phyloP scores from a whole-genome alignment of 176 grass and related monocot genomes.

The Thalia dealbata region DNA sequence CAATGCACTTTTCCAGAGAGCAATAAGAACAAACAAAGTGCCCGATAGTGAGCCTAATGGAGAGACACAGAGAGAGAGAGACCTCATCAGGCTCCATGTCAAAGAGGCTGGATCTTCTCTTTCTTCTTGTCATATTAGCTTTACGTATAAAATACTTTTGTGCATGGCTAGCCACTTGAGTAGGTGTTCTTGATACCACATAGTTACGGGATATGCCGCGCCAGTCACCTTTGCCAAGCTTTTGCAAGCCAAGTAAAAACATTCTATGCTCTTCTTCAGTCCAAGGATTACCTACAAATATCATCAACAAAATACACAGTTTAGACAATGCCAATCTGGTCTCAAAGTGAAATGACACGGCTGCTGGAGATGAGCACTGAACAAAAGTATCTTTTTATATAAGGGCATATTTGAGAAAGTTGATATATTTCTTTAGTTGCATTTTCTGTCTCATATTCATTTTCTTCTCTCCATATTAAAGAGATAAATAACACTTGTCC shows the following conservation, averaged over 20 bases:
- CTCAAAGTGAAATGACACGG: constrained; percentile 13
- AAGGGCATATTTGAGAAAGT: not conserved
- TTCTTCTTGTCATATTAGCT: constrained; percentile 83
- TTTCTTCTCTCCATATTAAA: no score
- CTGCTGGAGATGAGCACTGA: not conserved
- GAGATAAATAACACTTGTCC: no score
- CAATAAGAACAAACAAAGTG: not conserved
- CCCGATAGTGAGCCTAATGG: not conserved
- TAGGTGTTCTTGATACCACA: constrained; percentile 93
- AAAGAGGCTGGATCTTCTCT: constrained; percentile 95
- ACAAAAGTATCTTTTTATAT: not conserved
- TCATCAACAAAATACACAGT: not conserved
- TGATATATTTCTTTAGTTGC: not conserved
- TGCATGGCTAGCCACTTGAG: constrained; percentile 96
- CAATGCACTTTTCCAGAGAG: not conserved
- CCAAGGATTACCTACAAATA: constrained; percentile 74
- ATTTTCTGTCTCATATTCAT: not conserved
- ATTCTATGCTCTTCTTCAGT: constrained; percentile 98
- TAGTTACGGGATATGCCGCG: constrained; percentile 96
- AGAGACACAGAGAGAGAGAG: not conserved
- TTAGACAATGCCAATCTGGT: not conserved
- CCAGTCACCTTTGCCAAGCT: constrained; percentile 96
- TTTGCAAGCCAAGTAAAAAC: constrained; percentile 92
- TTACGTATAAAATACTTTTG: constrained; percentile 99
- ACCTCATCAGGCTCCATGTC: constrained; percentile 95